Base-by-base conservation (phyloP, 352 stramenopile species). In the Achlya hypogyna region DNA sequence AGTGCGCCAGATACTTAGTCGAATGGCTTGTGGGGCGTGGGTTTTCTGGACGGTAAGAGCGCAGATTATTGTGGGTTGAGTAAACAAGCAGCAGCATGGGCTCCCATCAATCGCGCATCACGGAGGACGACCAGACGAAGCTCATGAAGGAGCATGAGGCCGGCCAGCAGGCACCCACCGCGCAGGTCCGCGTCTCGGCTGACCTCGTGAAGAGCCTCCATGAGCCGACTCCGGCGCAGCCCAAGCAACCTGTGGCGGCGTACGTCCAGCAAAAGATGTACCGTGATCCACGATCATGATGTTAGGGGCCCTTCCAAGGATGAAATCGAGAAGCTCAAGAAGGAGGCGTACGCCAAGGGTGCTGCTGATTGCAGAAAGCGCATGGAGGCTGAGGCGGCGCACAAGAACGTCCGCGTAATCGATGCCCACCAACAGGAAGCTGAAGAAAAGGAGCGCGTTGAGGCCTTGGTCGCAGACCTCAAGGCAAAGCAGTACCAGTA, bases 291-390 rank as follows among this genome's bases (percentile, higher is more conserved):
- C 38, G 49, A 10, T 12, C 31, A 38, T 56, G 49, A n/a, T n/a
- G n/a, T n/a, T 56, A 56, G 49, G 49, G 40, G 59, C n/a, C 10
- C 56, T 16, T 54, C 59, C 4, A 25, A 27, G 34, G 59, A 65
- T 25, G 59, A 65, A 28, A 22, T 54, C 12, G 59, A 93, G 67
- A 84, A 89, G 72, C 79, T 89, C 66, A 62, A 89, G 58, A 82
- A 88, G 73, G 70, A 88, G 64, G 84, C 84, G 51, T 93, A 93
- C 68, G 38, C 73, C 40, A 89, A 89, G 81, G 84, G 84, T n/a
- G 77, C 72, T 6, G 81, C 87, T 53, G 84, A 91, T 62, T 83
- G 71, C 72, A 79, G 78, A 51, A 89, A 89, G 74, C 78, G 83
- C 32, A 62, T 75, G 43, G 79, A 88, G 51, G 69, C 70, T 8